A percentile compares a stretch with the other conserved stretches of the same genome.
Conservation (phyloP, 208 protist genomes). For the Porcisia deanei region DNA sequence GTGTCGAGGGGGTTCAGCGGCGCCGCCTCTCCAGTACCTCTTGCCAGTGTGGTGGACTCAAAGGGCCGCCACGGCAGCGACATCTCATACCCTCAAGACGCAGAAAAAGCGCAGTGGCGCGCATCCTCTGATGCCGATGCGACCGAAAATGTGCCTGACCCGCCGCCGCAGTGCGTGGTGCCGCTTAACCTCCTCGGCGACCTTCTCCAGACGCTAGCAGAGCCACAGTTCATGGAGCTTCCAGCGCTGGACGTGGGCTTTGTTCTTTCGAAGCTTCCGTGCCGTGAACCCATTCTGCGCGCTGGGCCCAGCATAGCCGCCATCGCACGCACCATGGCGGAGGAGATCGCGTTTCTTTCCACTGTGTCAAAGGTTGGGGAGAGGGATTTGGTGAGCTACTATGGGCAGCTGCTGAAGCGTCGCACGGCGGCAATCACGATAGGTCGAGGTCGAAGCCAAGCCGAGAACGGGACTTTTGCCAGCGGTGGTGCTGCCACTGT, state of each 20-base stretch:
- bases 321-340: conserved; percentile 46
- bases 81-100: neutral
- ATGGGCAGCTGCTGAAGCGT: conserved; percentile 37
- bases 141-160: neutral
- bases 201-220: conserved; percentile 51
- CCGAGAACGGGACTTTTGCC: neutral
- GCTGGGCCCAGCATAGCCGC: conserved; percentile 48
- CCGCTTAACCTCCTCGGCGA: conserved; percentile 58
- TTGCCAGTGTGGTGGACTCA: neutral
- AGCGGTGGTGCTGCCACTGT: neutral
- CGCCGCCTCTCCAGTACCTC: neutral
- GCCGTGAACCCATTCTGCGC: conserved; percentile 51
- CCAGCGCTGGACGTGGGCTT: conserved; percentile 52
- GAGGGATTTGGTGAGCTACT: conserved; percentile 44
- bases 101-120: neutral
- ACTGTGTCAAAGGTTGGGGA: conserved; percentile 51
- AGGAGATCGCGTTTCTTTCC: conserved; percentile 41
- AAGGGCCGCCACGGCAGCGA: neutral
- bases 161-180: conserved; percentile 41
- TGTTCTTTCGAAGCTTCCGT: conserved; percentile 47
- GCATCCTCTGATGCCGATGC: neutral
- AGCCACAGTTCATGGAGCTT: conserved; percentile 47
- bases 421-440: conserved; percentile 46
- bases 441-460: conserved; percentile 7
- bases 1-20: neutral